These are phyloP conservation scores for Mortierella sp. DNA, from an alignment of 371 early-diverging fungal genomes.

Conservation along the genomic window DNA sequence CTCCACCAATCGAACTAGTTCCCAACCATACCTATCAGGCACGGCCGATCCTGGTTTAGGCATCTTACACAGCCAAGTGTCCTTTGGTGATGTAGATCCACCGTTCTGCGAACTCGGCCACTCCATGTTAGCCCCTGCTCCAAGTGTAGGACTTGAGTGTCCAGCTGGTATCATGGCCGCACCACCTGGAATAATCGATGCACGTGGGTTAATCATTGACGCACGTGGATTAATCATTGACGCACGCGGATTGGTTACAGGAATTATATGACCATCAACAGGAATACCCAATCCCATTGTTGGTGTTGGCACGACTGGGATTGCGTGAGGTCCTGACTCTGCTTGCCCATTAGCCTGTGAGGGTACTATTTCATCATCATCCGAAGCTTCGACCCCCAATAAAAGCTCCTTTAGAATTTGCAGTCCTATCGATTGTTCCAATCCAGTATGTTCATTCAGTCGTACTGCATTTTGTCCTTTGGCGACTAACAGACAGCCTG, in stretches of 20 bases:
- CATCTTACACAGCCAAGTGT: constrained; percentile 53
- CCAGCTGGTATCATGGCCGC: constrained; percentile 5
- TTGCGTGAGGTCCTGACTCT: constrained; percentile 9
- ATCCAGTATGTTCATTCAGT: constrained; percentile 50
- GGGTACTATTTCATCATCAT: constrained; percentile 58
- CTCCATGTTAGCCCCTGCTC: constrained; percentile 20
- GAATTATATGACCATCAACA: constrained; percentile 19
- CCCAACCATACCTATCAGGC: constrained; percentile 63
- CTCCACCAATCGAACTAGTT: constrained; percentile 69
- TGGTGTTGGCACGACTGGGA: constrained; percentile 18
- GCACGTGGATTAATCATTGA: background rate
- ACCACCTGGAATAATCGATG: background rate
- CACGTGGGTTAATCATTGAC: background rate
- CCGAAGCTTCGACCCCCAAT: constrained; percentile 59
- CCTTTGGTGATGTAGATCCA: constrained; percentile 23
- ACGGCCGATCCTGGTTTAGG: constrained; percentile 41
- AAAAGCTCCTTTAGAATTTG: constrained; percentile 70
- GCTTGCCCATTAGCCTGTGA: constrained; percentile 19
- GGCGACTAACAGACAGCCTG: constrained; percentile 34
- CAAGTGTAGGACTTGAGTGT: constrained; percentile 33
- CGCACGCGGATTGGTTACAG: background rate
- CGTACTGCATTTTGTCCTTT: constrained; percentile 52
- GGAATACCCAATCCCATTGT: constrained; percentile 38
- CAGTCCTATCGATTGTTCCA: constrained; percentile 61
- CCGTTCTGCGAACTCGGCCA: constrained; percentile 21